Evolutionary conservation across 768 basidiomycete species (phyloP).

Genomic region (Daedalea quercina): DNA sequence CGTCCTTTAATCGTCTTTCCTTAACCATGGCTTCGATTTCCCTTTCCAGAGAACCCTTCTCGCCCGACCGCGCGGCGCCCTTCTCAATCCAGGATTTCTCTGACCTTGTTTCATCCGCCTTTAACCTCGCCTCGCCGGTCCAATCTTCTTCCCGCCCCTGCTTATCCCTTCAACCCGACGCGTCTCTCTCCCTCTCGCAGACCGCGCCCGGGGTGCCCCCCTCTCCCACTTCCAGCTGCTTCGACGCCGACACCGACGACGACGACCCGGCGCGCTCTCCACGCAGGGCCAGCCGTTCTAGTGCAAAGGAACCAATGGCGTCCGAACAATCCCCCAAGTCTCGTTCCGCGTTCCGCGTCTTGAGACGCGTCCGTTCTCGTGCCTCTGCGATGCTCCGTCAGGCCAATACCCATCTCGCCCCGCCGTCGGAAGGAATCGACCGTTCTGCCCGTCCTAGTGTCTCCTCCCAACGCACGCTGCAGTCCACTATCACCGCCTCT

Average conservation of each 20-base stretch:
- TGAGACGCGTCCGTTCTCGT: constrained; percentile 19
- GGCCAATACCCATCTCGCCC: constrained; percentile 7
- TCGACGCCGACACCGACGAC: constrained; percentile 12
- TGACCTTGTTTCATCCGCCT: constrained; percentile 21
- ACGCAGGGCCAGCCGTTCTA: background rate
- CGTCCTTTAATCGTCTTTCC: background rate
- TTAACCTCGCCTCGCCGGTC: constrained; percentile 11
- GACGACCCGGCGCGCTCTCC: background rate
- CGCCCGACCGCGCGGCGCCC: constrained; percentile 2
- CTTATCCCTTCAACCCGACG: constrained; percentile 1
- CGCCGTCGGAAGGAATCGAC: background rate
- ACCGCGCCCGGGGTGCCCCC: background rate
- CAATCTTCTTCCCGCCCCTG: background rate
- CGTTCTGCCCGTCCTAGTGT: constrained; percentile 10
- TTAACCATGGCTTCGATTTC: background rate
- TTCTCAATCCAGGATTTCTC: constrained; percentile 22
- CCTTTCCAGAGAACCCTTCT: background rate
- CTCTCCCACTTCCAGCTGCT: constrained; percentile 8
- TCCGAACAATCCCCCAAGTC: constrained; percentile 4
- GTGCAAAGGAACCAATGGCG: background rate
- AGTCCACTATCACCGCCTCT: background rate
- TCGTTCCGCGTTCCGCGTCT: constrained; percentile 14
- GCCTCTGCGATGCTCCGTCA: constrained; percentile 21
- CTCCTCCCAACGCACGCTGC: constrained; percentile 8
- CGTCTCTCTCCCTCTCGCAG: background rate